Percentiles rank a stretch among this genome's conserved stretches.
Evolutionary conservation across 768 basidiomycete species (phyloP).

Genomic region (Termitomyces sp.): DNA sequence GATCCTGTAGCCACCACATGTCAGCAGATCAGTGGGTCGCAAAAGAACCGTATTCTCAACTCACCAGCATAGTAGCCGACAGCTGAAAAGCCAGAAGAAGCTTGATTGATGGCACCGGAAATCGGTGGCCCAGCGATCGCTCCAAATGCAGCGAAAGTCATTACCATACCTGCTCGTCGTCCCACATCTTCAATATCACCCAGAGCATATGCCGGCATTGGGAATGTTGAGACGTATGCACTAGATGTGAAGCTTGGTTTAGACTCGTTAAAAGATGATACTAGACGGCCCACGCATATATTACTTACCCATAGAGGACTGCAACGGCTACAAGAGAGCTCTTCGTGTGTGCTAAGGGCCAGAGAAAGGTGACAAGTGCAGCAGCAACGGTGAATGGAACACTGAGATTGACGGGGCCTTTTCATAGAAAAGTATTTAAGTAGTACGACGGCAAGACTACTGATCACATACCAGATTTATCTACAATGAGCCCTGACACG

Average conservation of each 20-base stretch:
- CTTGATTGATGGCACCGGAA: constrained; percentile 51
- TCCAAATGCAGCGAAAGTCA: constrained; percentile 50
- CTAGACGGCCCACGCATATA: neutral
- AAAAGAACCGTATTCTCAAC: neutral
- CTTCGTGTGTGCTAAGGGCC: constrained; percentile 53
- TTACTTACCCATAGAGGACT: constrained; percentile 53
- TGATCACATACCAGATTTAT: constrained; percentile 40
- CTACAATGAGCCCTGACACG: constrained; percentile 43
- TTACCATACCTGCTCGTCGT: constrained; percentile 50
- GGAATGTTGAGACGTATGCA: constrained; percentile 43
- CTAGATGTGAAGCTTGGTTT: constrained; percentile 42
- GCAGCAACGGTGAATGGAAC: constrained; percentile 47
- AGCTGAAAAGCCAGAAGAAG: constrained; percentile 39
- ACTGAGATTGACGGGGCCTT: constrained; percentile 59
- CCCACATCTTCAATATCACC: constrained; percentile 54
- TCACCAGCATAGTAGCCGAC: constrained; percentile 52
- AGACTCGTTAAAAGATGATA: neutral
- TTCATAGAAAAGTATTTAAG: neutral
- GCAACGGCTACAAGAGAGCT: constrained; percentile 42
- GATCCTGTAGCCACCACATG: constrained; percentile 7
- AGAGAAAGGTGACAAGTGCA: constrained; percentile 50
- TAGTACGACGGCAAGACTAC: too few relatives aligned
- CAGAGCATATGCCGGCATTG: constrained; percentile 44
- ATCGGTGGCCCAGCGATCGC: constrained; percentile 60
- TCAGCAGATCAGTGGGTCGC: neutral